Evolutionary conservation across 2,329 filamentous ascomycete genomes (phyloP).

Genomic region (Sclerotinia minor): DNA sequence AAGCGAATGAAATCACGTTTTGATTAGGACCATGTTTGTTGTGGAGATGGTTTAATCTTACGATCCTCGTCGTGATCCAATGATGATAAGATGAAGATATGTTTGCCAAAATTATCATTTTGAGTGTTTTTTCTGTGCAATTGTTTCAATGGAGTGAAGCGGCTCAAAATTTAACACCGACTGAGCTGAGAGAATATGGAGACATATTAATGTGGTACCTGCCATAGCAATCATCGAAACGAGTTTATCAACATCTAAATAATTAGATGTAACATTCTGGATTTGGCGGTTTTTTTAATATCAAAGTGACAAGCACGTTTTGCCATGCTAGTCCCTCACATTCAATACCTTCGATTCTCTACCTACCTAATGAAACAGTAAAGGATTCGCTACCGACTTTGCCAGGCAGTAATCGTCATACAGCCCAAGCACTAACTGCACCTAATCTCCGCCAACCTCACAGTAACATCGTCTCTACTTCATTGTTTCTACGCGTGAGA

Average conservation of each 20-base stretch:
- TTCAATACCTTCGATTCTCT: not conserved
- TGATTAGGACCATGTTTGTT: not conserved
- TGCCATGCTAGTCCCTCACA: not conserved
- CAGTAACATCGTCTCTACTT: conserved; percentile 6
- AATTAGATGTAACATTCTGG: not conserved
- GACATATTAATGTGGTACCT: not conserved
- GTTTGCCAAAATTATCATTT: conserved; percentile 6
- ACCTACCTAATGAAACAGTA: not conserved
- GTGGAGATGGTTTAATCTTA: conserved; percentile 22
- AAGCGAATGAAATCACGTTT: conserved; percentile 12
- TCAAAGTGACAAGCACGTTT: not conserved
- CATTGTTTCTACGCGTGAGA: not conserved
- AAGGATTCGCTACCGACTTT: not conserved
- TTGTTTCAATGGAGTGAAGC: not conserved
- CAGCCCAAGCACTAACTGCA: not conserved
- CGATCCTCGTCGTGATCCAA: not conserved
- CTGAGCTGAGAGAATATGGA: not conserved
- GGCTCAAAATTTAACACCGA: not conserved
- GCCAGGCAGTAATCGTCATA: not conserved
- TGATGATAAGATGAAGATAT: conserved; percentile 21
- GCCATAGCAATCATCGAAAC: not conserved
- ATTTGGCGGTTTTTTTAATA: not conserved
- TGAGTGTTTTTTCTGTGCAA: not conserved
- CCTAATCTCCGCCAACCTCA: conserved; percentile 5
- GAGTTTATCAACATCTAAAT: not conserved